phyloP scores from a whole-genome alignment of 257 asterid genomes.

The Solanum gandarillasii region DNA sequence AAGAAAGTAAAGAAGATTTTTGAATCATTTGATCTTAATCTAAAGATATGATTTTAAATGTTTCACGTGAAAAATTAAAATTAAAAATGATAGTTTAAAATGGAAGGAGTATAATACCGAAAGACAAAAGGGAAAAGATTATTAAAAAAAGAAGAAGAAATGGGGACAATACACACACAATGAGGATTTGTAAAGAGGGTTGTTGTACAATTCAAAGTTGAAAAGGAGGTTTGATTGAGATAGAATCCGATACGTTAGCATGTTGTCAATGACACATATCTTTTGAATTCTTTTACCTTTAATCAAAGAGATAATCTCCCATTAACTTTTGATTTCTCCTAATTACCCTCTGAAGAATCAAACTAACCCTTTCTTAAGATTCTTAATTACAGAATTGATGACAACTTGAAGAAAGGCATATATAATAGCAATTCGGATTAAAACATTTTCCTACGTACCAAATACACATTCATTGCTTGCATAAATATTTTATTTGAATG shows the following conservation, averaged over 20 bases:
- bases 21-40: too few relatives aligned
- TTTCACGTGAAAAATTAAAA: too few relatives aligned
- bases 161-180: neutral
- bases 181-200: neutral
- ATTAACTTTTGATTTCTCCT: neutral
- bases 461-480: neutral
- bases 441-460: neutral
- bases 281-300: neutral
- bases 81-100: rapidly evolving
- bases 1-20: too few relatives aligned
- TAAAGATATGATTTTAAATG: too few relatives aligned
- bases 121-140: neutral
- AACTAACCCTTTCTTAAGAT: neutral
- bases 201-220: neutral
- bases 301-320: neutral
- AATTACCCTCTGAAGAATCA: neutral
- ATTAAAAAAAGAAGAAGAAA: neutral
- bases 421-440: neutral
- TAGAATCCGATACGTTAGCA: neutral
- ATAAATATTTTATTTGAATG: neutral
- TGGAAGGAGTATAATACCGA: neutral
- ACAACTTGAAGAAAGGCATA: neutral
- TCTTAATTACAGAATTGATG: neutral
- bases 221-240: neutral
- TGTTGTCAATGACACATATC: neutral